Evolutionary conservation across 2,329 filamentous ascomycete species (phyloP).

Genomic region (Nemania diffusa): DNA sequence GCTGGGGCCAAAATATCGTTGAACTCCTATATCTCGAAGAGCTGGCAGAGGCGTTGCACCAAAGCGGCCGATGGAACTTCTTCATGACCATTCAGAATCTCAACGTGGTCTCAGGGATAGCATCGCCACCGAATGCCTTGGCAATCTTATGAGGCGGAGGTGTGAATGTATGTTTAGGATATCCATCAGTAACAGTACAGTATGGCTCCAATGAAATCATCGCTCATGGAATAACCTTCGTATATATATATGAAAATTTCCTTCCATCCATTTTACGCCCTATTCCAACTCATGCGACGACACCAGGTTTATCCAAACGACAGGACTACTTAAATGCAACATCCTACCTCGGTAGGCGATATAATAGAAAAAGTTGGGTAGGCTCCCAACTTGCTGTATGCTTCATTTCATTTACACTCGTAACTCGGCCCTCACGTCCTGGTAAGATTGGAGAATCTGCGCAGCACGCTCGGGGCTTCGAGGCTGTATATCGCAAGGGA

Average conservation of each 20-base stretch:
- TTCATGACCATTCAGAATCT: slow-evolving; percentile 33
- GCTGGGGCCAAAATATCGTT: slow-evolving; percentile 28
- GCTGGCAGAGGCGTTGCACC: slow-evolving; percentile 7
- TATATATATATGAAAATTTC: neutral
- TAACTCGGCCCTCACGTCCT: slow-evolving; percentile 48
- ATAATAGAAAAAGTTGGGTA: neutral
- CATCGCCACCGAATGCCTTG: slow-evolving; percentile 25
- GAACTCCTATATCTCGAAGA: slow-evolving; percentile 26
- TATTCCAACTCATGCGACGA: slow-evolving; percentile 1
- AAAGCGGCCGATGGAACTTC: slow-evolving; percentile 19
- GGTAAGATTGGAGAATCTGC: slow-evolving; percentile 53
- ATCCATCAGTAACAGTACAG: slow-evolving; percentile 1
- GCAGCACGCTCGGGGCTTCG: slow-evolving; percentile 54
- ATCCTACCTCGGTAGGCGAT: neutral
- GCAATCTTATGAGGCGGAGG: slow-evolving; percentile 20
- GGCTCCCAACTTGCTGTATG: neutral
- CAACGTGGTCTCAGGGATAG: slow-evolving; percentile 22
- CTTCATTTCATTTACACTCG: slow-evolving; percentile 38
- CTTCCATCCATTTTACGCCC: slow-evolving; percentile 11
- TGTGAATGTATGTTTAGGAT: neutral
- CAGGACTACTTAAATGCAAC: slow-evolving; percentile 1
- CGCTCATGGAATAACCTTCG: neutral
- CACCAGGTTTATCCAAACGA: neutral
- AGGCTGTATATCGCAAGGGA: slow-evolving; percentile 57
- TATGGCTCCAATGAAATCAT: slow-evolving; percentile 3